Conservation (phyloP, 495 filamentous ascomycete genomes). For the Cryomyces antarcticus region DNA sequence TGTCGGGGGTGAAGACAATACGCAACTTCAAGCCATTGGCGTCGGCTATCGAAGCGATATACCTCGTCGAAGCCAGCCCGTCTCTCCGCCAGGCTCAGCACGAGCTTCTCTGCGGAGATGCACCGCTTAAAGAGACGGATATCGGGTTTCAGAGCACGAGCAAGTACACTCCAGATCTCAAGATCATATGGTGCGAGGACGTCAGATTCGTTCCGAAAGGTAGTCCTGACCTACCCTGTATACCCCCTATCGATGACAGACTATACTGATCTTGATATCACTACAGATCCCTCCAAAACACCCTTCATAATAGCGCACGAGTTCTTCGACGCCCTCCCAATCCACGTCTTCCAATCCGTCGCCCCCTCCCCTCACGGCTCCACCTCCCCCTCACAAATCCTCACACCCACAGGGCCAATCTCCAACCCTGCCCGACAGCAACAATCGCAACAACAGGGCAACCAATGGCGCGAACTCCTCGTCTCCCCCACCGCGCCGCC, state of each 20-base stretch:
- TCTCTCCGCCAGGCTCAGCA: constrained; percentile 58
- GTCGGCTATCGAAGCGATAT: constrained; percentile 60
- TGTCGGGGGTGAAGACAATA: constrained; percentile 39
- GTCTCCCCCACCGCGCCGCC: constrained; percentile 44
- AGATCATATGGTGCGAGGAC: constrained; percentile 77
- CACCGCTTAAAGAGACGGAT: constrained; percentile 44
- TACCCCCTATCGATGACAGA: neutral
- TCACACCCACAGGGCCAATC: constrained; percentile 15
- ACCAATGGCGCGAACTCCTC: constrained; percentile 75
- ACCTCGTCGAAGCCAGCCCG: constrained; percentile 76
- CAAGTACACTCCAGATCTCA: constrained; percentile 46
- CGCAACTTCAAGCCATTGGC: constrained; percentile 60
- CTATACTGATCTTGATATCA: neutral
- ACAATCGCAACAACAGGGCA: constrained; percentile 27
- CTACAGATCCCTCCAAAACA: constrained; percentile 36
- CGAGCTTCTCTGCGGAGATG: constrained; percentile 61
- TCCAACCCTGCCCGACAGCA: constrained; percentile 12
- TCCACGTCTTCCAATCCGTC: constrained; percentile 78
- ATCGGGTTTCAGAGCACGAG: constrained; percentile 56
- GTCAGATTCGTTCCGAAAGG: constrained; percentile 60
- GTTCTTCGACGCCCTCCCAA: constrained; percentile 97
- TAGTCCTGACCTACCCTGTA: constrained; percentile 13
- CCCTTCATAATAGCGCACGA: constrained; percentile 94
- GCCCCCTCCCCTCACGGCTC: constrained; percentile 11
- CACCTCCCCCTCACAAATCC: constrained; percentile 19